Base-by-base conservation (phyloP, 352 stramenopile species). In the Phytophthora lateralis region DNA sequence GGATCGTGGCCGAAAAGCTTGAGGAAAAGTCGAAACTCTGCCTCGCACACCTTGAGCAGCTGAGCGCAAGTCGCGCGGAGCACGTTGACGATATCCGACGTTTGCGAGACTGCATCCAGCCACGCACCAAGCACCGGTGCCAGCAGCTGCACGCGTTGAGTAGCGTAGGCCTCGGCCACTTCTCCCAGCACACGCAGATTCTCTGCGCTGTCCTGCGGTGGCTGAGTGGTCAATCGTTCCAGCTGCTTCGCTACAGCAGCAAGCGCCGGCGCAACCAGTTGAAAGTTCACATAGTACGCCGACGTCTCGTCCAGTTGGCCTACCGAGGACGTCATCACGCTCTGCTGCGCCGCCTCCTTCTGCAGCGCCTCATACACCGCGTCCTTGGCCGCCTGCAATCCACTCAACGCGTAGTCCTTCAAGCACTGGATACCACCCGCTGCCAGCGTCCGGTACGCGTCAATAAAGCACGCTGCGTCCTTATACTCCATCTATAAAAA, bases 271-370 rank as follows among this genome's bases (percentile, higher is more conserved):
- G 80, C 74, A 6, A 90, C 77, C 14, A 91, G 60, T 53, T 92
- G 78, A 45, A 95, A 91, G 32, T 91, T 78, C 2, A 93, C 79
- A 38, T 95, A 95, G 51, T 85, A 91, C 12, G 80, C 67, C 26
- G 82, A 90, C 1, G 83, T 83, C 34, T 92, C 81, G 42, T 92
- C 83, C 35, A 94, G 44, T 21, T 86, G 72, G 2, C 44, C 26
- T 1, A 73, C 50, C 4, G 58, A 32, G 12, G 60, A 59, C 1
- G 52, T 66, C 26, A 57, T 44, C 1, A 59, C 43, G 11, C 50
- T 50, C 30, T 60, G 49, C 21, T 37, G 30, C 4, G 48, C 35
- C 1, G 29, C 35, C 10, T 71, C 55, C 39, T 76, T 85, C 18
- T 82, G 73, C 26, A 90, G 20, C 1, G 76, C 80, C 14, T 90